phyloP scores from a whole-genome alignment of 1,284 basidiomycete genomes.

The Ceratobasidium sp. region DNA sequence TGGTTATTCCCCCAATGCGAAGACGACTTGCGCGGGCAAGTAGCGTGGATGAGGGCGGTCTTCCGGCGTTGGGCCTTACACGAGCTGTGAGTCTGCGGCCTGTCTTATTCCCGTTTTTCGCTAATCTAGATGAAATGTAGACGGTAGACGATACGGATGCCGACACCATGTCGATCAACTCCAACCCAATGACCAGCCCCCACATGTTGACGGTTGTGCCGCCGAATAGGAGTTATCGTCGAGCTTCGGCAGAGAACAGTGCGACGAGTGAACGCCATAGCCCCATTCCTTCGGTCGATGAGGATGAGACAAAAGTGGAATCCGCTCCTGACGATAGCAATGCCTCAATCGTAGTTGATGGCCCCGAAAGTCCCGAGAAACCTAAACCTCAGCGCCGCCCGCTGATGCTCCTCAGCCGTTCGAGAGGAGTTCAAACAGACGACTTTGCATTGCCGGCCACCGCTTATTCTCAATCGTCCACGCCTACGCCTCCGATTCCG shows the following conservation, averaged over 20 bases:
- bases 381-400: constrained; percentile 49
- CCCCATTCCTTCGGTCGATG: constrained; percentile 56
- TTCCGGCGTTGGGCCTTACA: not conserved
- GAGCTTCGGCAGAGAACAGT: constrained; percentile 49
- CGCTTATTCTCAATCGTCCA: constrained; percentile 13
- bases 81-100: not conserved
- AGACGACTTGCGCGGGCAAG: not conserved
- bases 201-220: not conserved
- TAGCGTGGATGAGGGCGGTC: not conserved
- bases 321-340: constrained; percentile 19
- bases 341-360: constrained; percentile 7
- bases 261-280: constrained; percentile 51
- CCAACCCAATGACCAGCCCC: constrained; percentile 16
- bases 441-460: not conserved
- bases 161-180: not conserved
- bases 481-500: constrained; percentile 37
- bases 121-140: not conserved
- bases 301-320: constrained; percentile 48
- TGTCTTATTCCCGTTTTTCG: not conserved
- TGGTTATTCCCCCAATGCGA: constrained; percentile 31
- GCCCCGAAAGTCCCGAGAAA: constrained; percentile 37
- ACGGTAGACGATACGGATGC: constrained; percentile 6
- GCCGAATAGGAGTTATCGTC: constrained; percentile 1
- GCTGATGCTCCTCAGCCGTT: constrained; percentile 66
- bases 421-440: constrained; percentile 80